Evolutionary conservation across 148 eudicot genomes (phyloP).

Genomic region (Agrostemma githago): DNA sequence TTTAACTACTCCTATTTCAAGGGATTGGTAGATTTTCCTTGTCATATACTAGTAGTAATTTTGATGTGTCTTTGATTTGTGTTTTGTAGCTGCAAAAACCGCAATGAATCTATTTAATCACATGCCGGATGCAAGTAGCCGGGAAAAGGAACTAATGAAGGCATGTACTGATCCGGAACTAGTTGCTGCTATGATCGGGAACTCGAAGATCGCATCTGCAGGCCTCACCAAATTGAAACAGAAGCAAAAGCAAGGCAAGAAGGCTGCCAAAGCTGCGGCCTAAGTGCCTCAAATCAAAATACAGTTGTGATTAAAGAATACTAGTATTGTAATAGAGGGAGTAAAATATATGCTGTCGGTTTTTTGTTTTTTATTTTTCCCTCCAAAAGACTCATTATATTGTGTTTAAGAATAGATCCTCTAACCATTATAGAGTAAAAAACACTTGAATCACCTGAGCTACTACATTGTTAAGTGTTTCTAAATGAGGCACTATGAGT

Average conservation of each 20-base stretch:
- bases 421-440: no score
- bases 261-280: constrained; percentile 39
- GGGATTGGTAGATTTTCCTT: not conserved
- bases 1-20: not conserved
- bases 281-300: not conserved
- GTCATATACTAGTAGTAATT: not conserved
- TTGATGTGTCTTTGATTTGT: constrained; percentile 4
- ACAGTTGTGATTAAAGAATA: no score
- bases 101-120: constrained; percentile 86
- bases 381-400: no score
- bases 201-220: constrained; percentile 76
- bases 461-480: no score
- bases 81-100: constrained; percentile 74
- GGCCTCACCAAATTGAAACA: constrained; percentile 90
- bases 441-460: no score
- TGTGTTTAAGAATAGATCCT: no score
- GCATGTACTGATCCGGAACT: constrained; percentile 96
- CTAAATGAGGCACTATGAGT: no score
- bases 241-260: constrained; percentile 91
- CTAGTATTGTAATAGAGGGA: no score
- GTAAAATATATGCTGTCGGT: no score
- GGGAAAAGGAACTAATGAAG: constrained; percentile 98
- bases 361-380: no score
- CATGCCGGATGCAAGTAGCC: constrained; percentile 61
- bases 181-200: constrained; percentile 84